These are phyloP conservation scores for Apiotrichum laibachii DNA, from an alignment of 1,284 basidiomycete species.

Conservation along the genomic window DNA sequence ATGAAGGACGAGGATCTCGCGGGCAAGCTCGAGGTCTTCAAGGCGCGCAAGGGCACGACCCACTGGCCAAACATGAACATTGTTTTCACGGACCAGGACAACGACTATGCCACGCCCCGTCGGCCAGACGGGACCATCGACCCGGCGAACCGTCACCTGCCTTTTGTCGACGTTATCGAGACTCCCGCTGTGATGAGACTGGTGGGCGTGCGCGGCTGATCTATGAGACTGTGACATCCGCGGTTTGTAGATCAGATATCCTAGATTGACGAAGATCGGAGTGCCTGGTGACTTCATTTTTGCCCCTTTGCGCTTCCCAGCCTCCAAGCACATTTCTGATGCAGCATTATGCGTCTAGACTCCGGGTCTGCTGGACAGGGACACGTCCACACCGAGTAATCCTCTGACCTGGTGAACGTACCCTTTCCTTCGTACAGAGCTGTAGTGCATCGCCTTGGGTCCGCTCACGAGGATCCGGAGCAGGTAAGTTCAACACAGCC, in stretches of 20 bases:
- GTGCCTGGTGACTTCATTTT: no score
- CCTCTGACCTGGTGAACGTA: no score
- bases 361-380: no score
- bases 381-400: no score
- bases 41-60: constrained; percentile 26
- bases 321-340: no score
- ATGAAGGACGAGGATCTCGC: constrained; percentile 15
- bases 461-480: no score
- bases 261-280: no score
- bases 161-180: constrained; percentile 18
- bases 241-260: neutral
- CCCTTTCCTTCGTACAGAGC: no score
- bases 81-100: constrained; percentile 19
- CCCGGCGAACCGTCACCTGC: constrained; percentile 20
- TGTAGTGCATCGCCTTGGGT: no score
- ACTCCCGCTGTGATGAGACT: constrained; percentile 21
- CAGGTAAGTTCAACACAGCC: no score
- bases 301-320: no score
- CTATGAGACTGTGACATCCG: neutral
- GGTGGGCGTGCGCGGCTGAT: constrained; percentile 14
- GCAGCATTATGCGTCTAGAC: no score
- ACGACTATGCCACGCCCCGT: constrained; percentile 15
- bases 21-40: constrained; percentile 19
- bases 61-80: constrained; percentile 27
- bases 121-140: constrained; percentile 24